Evolutionary conservation across 345 rosid species (phyloP).

Genomic region (Brassica carinata): DNA sequence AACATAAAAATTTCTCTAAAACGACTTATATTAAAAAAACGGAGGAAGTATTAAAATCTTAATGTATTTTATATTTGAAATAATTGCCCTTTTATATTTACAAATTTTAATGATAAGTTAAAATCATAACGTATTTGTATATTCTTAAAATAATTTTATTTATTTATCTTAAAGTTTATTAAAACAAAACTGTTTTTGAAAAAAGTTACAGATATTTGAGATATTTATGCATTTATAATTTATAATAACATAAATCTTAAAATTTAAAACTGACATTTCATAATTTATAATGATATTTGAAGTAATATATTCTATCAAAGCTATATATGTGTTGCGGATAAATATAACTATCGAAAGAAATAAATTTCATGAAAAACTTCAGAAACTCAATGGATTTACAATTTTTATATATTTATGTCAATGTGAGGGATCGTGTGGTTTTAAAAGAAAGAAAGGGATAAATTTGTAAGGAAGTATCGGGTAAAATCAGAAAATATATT

Average conservation of each 20-base stretch:
- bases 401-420: not conserved
- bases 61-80: not conserved
- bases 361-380: not conserved
- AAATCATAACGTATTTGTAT: not conserved
- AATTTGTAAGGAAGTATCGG: not conserved
- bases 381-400: not conserved
- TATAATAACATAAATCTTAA: not conserved
- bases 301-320: not conserved
- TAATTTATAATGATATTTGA: not conserved
- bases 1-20: too few relatives aligned
- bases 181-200: not conserved
- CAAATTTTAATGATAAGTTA: too few relatives aligned
- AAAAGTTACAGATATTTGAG: not conserved
- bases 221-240: not conserved
- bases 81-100: not conserved
- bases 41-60: not conserved
- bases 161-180: not conserved
- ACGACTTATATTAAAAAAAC: too few relatives aligned
- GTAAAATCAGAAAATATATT: slow-evolving; percentile 15
- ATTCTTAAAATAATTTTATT: not conserved
- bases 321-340: not conserved
- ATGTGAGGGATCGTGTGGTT: not conserved
- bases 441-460: not conserved
- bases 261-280: not conserved
- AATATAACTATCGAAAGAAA: not conserved